Conservation (phyloP, 495 filamentous ascomycete species). For the Penicillium mononematosum region DNA sequence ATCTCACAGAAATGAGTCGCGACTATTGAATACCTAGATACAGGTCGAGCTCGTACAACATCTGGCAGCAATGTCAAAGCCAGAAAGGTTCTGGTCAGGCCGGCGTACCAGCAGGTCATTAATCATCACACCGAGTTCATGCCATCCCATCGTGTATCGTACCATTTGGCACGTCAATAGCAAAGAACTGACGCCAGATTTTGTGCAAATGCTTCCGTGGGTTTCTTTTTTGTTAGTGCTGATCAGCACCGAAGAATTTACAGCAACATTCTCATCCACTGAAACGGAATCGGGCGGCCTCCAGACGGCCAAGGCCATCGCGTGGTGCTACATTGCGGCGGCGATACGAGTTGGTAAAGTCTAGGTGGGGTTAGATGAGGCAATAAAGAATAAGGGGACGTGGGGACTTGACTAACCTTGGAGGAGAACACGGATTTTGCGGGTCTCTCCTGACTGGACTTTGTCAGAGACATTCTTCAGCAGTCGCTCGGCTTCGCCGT, state of each 20-base stretch:
- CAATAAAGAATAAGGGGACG: background rate
- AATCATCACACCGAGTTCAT: conserved; percentile 28
- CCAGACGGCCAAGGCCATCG: conserved; percentile 81
- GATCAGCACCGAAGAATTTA: conserved; percentile 18
- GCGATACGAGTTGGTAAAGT: conserved; percentile 94
- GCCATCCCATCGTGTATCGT: conserved; percentile 24
- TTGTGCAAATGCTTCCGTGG: conserved; percentile 29
- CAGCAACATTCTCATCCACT: conserved; percentile 48
- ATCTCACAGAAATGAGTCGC: conserved; percentile 10
- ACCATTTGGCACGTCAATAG: conserved; percentile 23
- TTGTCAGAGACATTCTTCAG: conserved; percentile 64
- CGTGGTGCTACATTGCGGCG: conserved; percentile 91
- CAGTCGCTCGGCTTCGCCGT: conserved; percentile 60
- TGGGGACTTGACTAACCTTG: conserved; percentile 53
- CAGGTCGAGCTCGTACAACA: conserved; percentile 7
- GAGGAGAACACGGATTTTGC: conserved; percentile 78
- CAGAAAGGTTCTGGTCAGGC: conserved; percentile 11
- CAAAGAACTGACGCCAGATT: conserved; percentile 22
- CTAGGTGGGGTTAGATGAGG: conserved; percentile 32
- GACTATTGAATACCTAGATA: conserved; percentile 13
- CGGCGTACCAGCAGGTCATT: conserved; percentile 24
- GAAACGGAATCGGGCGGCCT: conserved; percentile 84
- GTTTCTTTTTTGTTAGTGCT: conserved; percentile 17
- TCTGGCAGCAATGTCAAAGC: conserved; percentile 6
- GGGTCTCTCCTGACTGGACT: conserved; percentile 67